Evolutionary conservation across 2,329 filamentous ascomycete genomes (phyloP).

Genomic region (Pseudogymnoascus sp.): DNA sequence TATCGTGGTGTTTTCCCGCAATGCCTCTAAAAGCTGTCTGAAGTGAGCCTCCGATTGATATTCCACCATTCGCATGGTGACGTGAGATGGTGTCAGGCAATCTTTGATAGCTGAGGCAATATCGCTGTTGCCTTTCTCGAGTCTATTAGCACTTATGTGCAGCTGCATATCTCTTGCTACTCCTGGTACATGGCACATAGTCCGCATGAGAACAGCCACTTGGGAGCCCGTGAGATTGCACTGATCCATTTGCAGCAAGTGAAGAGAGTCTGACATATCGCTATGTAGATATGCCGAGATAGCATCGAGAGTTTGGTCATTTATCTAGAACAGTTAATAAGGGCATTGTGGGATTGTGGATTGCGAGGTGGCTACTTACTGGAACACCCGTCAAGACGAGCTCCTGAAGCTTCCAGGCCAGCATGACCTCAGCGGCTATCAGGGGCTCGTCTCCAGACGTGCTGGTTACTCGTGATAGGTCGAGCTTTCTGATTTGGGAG

Average conservation of each 20-base stretch:
- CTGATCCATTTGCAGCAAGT: conserved; percentile 55
- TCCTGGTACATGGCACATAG: conserved; percentile 45
- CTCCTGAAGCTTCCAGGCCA: conserved; percentile 60
- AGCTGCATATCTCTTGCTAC: conserved; percentile 51
- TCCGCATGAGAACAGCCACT: conserved; percentile 55
- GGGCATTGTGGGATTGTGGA: conserved; percentile 7
- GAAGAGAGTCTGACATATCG: conserved; percentile 50
- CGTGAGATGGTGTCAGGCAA: conserved; percentile 48
- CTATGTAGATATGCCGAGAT: conserved; percentile 56
- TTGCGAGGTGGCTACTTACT: conserved; percentile 23
- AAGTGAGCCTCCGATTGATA: conserved; percentile 40
- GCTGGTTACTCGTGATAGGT: conserved; percentile 55
- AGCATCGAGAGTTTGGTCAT: conserved; percentile 54
- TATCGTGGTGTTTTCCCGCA: conserved; percentile 54
- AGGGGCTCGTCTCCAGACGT: conserved; percentile 55
- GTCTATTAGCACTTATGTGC: conserved; percentile 49
- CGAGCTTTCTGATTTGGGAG: conserved; percentile 54
- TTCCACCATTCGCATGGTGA: conserved; percentile 61
- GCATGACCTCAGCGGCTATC: conserved; percentile 55
- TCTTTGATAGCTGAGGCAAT: conserved; percentile 42
- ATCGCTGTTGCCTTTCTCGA: conserved; percentile 41
- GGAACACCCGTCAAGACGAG: conserved; percentile 55
- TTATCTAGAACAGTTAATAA: conserved; percentile 33
- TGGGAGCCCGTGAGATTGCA: conserved; percentile 57
- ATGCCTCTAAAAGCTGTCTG: conserved; percentile 50